These are phyloP conservation scores for Penicillium sp. DNA, from an alignment of 2,329 filamentous ascomycete species.

Conservation along the genomic window DNA sequence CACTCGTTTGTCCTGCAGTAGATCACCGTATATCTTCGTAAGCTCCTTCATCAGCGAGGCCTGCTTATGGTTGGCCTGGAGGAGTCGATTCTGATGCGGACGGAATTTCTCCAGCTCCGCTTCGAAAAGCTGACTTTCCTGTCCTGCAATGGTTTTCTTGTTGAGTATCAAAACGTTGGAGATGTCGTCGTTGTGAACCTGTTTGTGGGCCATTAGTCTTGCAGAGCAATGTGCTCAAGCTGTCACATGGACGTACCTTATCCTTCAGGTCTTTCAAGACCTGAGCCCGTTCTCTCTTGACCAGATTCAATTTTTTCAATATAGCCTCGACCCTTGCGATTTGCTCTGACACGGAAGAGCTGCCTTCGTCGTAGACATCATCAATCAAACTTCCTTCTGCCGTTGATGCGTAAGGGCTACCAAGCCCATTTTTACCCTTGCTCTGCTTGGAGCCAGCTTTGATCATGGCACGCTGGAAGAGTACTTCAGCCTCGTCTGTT, in stretches of 20 bases:
- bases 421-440: conserved; percentile 55
- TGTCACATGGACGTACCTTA: too few relatives aligned
- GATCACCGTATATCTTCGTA: conserved; percentile 71
- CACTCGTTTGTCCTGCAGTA: conserved; percentile 89
- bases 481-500: conserved; percentile 71
- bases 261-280: too few relatives aligned
- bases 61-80: conserved; percentile 94
- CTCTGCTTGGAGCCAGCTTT: conserved; percentile 56
- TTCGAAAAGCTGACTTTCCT: too few relatives aligned
- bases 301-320: conserved; percentile 77
- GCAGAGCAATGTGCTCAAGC: too few relatives aligned
- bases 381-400: conserved; percentile 75
- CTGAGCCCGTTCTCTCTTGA: too few relatives aligned
- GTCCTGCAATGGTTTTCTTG: too few relatives aligned
- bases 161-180: too few relatives aligned
- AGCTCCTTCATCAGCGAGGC: conserved; percentile 89
- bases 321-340: conserved; percentile 82
- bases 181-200: conserved; percentile 50
- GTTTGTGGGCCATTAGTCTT: too few relatives aligned
- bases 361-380: conserved; percentile 76
- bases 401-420: too few relatives aligned
- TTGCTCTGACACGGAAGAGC: conserved; percentile 75
- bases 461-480: conserved; percentile 79
- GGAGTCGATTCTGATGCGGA: conserved; percentile 77
- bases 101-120: conserved; percentile 96